These are phyloP conservation scores for Zarea fungicola DNA, from an alignment of 2,329 filamentous ascomycete genomes.

Conservation along the genomic window DNA sequence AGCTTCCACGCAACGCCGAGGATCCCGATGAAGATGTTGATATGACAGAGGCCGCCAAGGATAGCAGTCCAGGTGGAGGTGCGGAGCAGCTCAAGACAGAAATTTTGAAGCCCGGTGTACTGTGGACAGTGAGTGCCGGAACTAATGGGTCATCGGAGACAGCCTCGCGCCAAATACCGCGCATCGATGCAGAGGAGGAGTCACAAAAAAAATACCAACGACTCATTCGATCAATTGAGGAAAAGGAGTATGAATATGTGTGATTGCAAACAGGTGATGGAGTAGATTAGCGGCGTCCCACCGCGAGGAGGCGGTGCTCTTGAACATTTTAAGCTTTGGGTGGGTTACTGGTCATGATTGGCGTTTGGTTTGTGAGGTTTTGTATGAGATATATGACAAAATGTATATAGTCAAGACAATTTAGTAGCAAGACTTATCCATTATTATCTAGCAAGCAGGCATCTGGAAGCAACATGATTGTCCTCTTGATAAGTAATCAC, in stretches of 20 bases:
- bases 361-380: neutral
- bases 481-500: too few species aligned
- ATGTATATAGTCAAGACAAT: slow-evolving; percentile 8
- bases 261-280: slow-evolving; percentile 12
- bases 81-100: slow-evolving; percentile 22
- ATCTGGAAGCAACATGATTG: neutral
- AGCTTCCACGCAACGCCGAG: slow-evolving; percentile 44
- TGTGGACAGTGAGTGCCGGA: slow-evolving; percentile 27
- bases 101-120: slow-evolving; percentile 23
- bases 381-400: slow-evolving; percentile 13
- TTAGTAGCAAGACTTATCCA: neutral
- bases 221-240: slow-evolving; percentile 32
- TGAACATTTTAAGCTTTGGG: slow-evolving; percentile 3
- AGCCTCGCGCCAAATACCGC: slow-evolving; percentile 18
- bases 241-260: slow-evolving; percentile 25
- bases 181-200: slow-evolving; percentile 31
- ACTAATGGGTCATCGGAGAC: slow-evolving; percentile 12
- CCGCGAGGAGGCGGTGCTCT: neutral
- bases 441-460: too few species aligned
- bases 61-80: slow-evolving; percentile 26
- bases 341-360: slow-evolving; percentile 5
- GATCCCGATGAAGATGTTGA: slow-evolving; percentile 27
- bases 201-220: slow-evolving; percentile 31
- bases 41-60: slow-evolving; percentile 26
- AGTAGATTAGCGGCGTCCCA: neutral